Base-by-base conservation (phyloP, 2,329 filamentous ascomycete genomes). In the Fonsecaea multimorphosa region DNA sequence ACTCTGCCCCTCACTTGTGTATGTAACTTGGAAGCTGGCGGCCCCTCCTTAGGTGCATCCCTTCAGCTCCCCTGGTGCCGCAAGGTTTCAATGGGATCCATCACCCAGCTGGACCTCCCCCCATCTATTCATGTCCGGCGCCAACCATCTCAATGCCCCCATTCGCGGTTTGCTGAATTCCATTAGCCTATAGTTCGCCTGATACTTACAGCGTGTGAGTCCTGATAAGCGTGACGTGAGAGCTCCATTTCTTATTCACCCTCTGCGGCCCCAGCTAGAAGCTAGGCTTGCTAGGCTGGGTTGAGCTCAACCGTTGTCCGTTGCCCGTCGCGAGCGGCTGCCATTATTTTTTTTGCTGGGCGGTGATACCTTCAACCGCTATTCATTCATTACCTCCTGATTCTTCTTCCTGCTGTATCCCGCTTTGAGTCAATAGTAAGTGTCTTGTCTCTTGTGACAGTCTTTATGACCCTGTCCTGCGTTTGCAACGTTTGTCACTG, bases 221-320 rank as follows among this genome's bases (percentile, higher is more conserved):
- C 34, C 31, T 46, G 58, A 65, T 65, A 65, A 67, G 67, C 67
- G 67, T 69, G 67, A 69, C 67, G 67, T 69, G 62, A 61, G 60
- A 56, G 65, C 65, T 69, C 67, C 67, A 65, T 61, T n/a, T 49
- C 63, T 24, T 55, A 24, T 24, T 60, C 32, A 27, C 29, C 29
- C 31, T n/a, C 31, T 27, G 7, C 27, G 16, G 12, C 7, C 40
- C 44, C 19, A 49, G 44, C 44, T 49, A 9, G 44, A 27, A 60
- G 46, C 57, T 49, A 24, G 46, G 29, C 57, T 64, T 56, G 46
- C 57, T 49, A 24, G 46, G 29, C 57, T 64, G 46, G 61, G 40
- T 49, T 32, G 29, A 61, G 27, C 57, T 69, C 64, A 69, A 69
- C 67, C 44, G 54, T 60, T 52, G 19, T 46, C 22, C 22, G 19